phyloP scores from a whole-genome alignment of 2,329 filamentous ascomycete genomes.

The Monilinia fructigena region DNA sequence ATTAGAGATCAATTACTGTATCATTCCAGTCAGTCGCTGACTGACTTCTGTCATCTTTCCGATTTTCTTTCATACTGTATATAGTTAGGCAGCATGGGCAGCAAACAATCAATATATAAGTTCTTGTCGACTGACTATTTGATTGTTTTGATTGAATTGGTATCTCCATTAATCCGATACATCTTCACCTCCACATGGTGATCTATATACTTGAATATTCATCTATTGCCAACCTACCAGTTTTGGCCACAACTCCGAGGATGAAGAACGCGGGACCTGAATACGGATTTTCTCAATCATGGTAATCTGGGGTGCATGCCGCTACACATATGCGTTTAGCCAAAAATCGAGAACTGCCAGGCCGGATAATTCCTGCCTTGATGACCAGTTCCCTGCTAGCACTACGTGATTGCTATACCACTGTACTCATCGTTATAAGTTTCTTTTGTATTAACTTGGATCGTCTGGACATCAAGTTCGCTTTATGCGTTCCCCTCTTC shows the following conservation, averaged over 20 bases:
- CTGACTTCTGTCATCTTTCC: too few species aligned
- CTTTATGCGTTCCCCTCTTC: slow-evolving; percentile 10
- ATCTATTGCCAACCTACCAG: background rate
- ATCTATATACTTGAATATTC: background rate
- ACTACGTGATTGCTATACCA: background rate
- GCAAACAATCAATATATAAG: too few species aligned
- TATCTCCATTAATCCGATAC: too few species aligned
- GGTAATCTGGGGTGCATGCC: slow-evolving; percentile 8
- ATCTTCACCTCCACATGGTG: background rate
- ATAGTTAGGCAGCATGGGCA: too few species aligned
- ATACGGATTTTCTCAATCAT: background rate
- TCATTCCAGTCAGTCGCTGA: too few species aligned
- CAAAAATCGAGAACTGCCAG: background rate
- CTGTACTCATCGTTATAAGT: background rate
- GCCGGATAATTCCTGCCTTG: background rate
- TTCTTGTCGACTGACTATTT: background rate
- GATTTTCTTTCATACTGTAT: too few species aligned
- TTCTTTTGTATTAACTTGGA: background rate
- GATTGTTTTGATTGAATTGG: background rate
- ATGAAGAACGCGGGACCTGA: background rate
- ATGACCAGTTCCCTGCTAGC: background rate
- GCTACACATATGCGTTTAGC: background rate
- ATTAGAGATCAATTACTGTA: too few species aligned
- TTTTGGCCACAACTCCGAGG: background rate
- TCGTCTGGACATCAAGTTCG: background rate